Base-by-base conservation (phyloP, 805 yeast genomes). In the Metschnikowia anglica region DNA sequence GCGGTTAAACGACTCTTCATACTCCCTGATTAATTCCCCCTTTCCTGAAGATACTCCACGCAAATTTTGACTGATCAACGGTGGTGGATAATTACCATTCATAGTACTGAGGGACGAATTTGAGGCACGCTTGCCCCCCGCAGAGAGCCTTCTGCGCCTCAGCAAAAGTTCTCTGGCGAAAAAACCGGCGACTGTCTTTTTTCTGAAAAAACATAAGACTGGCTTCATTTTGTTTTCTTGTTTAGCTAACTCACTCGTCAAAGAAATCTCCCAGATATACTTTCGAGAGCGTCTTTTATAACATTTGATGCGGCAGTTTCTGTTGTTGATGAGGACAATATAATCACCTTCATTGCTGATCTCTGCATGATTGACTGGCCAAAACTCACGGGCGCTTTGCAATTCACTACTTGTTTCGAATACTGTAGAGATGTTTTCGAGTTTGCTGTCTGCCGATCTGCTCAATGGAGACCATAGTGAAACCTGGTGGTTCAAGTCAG, bases 401-500 rank as follows among this genome's bases (percentile, higher is more conserved):
- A 76, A 76, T 12, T 21, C 23, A 5, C 30, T 25, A 6, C 25
- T 34, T 9, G 44, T 19, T 34, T 65, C 39, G 73, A 82, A 37
- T 64, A 59, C 30, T 72, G 85, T 58, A 0, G 65, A 42, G 7
- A 66, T 54, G 28, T 61, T 53, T 1, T 61, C 52, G 1, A 70
- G 68, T 5, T 18, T 23, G 0, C 50, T 46, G 3, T 33, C 34
- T 7, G 40, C 30, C 15, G 47, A 35, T 16, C 57, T 61, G 8
- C 47, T 25, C 41, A 81, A 57, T 3, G 89, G 89, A 0, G 86
- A 82, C 95, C 95, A 87, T 9, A 86, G 77, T 24, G 79, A 60
- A 3, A 87, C 72, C 46, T 73, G 77, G 52, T 84, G 89, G 53
- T 87, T 95, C 56, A 88, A 65, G 3, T 90, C 91, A 20, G 84